Evolutionary conservation across 345 rosid genomes (phyloP), one percentile per base, ranked within the genome.

Genomic region (Limnanthes douglasii): DNA sequence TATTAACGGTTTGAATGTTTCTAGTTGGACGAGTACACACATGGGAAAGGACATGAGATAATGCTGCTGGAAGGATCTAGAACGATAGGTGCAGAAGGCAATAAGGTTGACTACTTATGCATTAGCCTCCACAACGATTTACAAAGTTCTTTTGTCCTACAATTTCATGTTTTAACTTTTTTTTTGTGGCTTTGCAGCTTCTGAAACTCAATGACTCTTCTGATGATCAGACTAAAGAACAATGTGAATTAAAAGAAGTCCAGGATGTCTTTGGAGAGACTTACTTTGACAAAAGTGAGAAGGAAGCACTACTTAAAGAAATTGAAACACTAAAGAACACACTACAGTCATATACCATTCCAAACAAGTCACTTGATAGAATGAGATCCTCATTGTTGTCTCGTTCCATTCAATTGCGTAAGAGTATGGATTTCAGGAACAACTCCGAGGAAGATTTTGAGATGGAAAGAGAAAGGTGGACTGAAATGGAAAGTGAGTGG

Each of bases 401-500:
- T 15, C 55, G 71, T 41, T 84, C 93, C 34, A 44, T 90, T 39
- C 92, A 77, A 44, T 53, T 70, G 35, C 56, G 55, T 29, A 67
- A 58, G 64, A 68, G 83, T 51, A 39, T 65, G 7, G 72, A 70
- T 34, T 31, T 22, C 15, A 33, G 36, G 5, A 47, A 58, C 21
- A 59, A 38, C 33, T 53, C 56, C 14, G 70, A 49, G 15, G 75
- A 73, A 32, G 88, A 80, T 44, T 57, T 75, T 1, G 94, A 80
- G 68, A 66, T 28, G 37, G 96, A 90, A 59, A 73, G 86, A 34
- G 61, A 72, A 16, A 67, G 71, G 57, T 75, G 88, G 94, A 84
- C 73, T 51, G 96, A 90, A 71, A 75, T 85, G 83, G 96, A 90
- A 65, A 85, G 96, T 34, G 83, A 84, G 8, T 90, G 98, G 98